Base-by-base conservation (phyloP, 306 rosid species). In the Sophora flavescens region DNA sequence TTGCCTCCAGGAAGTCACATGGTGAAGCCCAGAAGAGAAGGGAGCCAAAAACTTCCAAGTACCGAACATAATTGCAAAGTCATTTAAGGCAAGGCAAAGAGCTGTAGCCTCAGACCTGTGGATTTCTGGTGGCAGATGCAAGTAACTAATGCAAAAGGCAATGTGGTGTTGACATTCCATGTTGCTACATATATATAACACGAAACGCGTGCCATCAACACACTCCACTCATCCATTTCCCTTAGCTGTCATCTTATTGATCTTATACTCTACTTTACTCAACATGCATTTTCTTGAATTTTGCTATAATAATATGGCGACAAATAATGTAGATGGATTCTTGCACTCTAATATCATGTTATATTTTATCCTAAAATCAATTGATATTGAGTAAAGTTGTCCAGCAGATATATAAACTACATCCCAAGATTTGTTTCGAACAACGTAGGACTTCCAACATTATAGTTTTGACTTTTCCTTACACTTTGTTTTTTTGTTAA, bases 11-110 rank as follows among this genome's bases (percentile, higher is more conserved):
- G 70, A 66, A 35, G 81, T 79, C 86, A 83, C 86, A 75, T 83
- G 86, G 75, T 47, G 52, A 62, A 74, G 78, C 0, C 50, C n/a
- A 44, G 50, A 11, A 11, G 81, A 83, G 86, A 56, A 50, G 78
- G n/a, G 51, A 72, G 68, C 62, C 15, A 41, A 78, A 78, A 53
- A 9, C 38, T 3, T n/a, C n/a, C 5, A 5, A 33, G 83, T 74
- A 73, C 63, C 45, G 12, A 35, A 60, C 62, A 83, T 83, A 67
- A 73, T 78, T 83, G 82, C 72, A 39, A 78, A 63, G 30, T 66
- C 83, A 78, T 72, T 78, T 72, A 78, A 78, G 83, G 80, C 76
- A 66, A 78, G n/a, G 78, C 75, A 71, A 63, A 39, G 6, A 35
- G n/a, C 69, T 68, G 41, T 74, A 61, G 8, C 57, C 33, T 63